Evolutionary conservation across 306 rosid species (phyloP).

Genomic region (Mucuna pruriens): DNA sequence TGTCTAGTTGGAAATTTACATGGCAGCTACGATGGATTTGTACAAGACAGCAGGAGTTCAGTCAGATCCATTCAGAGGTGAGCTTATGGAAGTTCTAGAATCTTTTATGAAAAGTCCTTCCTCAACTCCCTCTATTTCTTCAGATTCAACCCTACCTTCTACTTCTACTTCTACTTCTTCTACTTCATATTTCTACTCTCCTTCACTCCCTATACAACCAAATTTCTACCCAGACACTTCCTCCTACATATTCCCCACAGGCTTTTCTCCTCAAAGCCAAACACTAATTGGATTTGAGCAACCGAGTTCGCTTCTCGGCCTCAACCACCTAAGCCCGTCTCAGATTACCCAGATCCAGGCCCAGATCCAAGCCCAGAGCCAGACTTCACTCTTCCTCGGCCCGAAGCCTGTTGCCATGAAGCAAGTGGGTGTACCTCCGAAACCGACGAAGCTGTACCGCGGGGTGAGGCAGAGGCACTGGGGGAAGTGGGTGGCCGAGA

Average conservation of each 20-base stretch:
- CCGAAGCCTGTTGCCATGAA: conserved; percentile 79
- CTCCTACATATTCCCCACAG: conserved; percentile 57
- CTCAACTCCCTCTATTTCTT: conserved; percentile 22
- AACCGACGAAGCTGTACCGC: conserved; percentile 88
- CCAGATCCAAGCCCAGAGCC: conserved; percentile 52
- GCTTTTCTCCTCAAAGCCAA: conserved; percentile 45
- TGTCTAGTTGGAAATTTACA: background rate
- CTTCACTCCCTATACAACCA: conserved; percentile 44
- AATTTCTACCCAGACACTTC: conserved; percentile 45
- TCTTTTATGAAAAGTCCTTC: conserved; percentile 87
- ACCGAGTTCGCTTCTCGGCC: conserved; percentile 50
- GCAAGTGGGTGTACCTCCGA: conserved; percentile 58
- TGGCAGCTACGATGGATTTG: conserved; percentile 74
- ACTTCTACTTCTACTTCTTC: conserved; percentile 35
- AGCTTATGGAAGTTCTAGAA: conserved; percentile 95
- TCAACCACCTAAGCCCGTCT: conserved; percentile 54
- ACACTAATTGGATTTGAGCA: conserved; percentile 55
- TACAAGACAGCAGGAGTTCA: conserved; percentile 49
- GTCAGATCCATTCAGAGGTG: conserved; percentile 68
- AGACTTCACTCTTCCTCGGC: conserved; percentile 39
- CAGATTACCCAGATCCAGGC: conserved; percentile 76
- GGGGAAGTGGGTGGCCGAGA: conserved; percentile 99
- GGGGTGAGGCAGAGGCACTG: conserved; percentile 98
- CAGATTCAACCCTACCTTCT: conserved; percentile 41
- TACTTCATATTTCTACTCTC: conserved; percentile 24